phyloP scores from a whole-genome alignment of 768 basidiomycete species.

The Pisolithus microcarpus region DNA sequence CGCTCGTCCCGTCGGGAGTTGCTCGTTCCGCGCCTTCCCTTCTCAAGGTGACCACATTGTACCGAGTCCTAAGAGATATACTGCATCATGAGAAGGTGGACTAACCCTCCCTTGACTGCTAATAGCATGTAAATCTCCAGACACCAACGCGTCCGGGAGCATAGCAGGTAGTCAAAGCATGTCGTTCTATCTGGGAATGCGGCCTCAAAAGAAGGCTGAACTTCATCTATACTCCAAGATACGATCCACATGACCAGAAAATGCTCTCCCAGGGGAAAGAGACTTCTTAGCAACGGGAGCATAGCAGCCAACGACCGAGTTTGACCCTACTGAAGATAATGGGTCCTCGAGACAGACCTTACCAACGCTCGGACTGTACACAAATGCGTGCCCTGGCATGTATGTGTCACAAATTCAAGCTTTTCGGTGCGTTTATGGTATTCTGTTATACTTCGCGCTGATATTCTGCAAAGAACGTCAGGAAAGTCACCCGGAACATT shows the following conservation, averaged over 20 bases:
- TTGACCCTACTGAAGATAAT: too few species aligned
- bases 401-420: slow-evolving; percentile 85
- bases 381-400: slow-evolving; percentile 68
- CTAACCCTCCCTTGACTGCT: too few species aligned
- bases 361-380: slow-evolving; percentile 51
- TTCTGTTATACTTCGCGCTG: background rate
- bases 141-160: background rate
- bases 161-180: too few species aligned
- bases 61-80: slow-evolving; percentile 43
- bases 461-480: slow-evolving; percentile 57
- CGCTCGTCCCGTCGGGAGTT: slow-evolving; percentile 16
- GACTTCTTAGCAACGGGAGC: slow-evolving; percentile 79
- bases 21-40: slow-evolving; percentile 8
- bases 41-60: slow-evolving; percentile 9
- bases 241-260: slow-evolving; percentile 6
- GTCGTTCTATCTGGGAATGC: too few species aligned
- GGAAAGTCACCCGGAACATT: slow-evolving; percentile 73
- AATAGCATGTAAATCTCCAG: too few species aligned
- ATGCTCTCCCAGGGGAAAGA: slow-evolving; percentile 41
- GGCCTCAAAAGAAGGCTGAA: too few species aligned
- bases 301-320: slow-evolving; percentile 55
- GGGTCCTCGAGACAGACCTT: slow-evolving; percentile 41
- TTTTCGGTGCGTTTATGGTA: slow-evolving; percentile 61
- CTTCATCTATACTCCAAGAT: slow-evolving; percentile 2
- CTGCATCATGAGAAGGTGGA: slow-evolving; percentile 34